These are phyloP conservation scores for Boletus fagicola DNA, from an alignment of 768 basidiomycete genomes.

Conservation along the genomic window DNA sequence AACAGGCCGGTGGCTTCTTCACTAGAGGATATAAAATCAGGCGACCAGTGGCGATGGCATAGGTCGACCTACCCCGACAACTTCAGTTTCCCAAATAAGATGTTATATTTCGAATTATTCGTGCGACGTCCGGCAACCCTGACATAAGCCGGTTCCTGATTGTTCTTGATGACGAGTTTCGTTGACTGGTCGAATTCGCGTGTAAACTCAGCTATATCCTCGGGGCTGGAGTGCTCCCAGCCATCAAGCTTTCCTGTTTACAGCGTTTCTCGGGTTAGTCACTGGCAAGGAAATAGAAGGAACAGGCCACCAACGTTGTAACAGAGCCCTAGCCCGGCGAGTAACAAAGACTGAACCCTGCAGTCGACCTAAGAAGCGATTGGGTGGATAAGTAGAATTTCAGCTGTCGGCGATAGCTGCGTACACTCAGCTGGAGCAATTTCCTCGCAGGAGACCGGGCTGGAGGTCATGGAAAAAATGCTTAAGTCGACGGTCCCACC, in stretches of 20 bases:
- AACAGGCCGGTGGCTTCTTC: slow-evolving; percentile 13
- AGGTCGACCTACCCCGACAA: slow-evolving; percentile 10
- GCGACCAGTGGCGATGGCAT: too few species aligned
- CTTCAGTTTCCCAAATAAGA: slow-evolving; percentile 8
- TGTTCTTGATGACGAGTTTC: slow-evolving; percentile 5
- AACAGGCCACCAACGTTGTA: slow-evolving; percentile 31
- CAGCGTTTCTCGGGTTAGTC: neutral
- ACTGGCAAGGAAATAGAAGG: neutral
- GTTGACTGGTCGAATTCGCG: slow-evolving; percentile 5
- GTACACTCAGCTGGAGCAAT: slow-evolving; percentile 32
- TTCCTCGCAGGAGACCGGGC: slow-evolving; percentile 31
- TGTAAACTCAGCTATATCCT: neutral
- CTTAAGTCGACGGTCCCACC: slow-evolving; percentile 36
- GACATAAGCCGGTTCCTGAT: slow-evolving; percentile 8
- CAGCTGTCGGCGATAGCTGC: neutral
- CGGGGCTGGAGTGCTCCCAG: neutral
- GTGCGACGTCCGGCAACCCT: slow-evolving; percentile 5
- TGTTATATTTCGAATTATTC: neutral
- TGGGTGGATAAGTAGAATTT: neutral
- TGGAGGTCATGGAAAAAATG: slow-evolving; percentile 29
- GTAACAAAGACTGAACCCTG: slow-evolving; percentile 49
- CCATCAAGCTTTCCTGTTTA: slow-evolving; percentile 3
- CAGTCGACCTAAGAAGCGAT: slow-evolving; percentile 36
- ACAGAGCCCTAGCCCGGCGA: slow-evolving; percentile 35
- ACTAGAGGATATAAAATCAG: neutral